Base-by-base conservation (phyloP, 257 asterid species). In the Verbena officinalis region DNA sequence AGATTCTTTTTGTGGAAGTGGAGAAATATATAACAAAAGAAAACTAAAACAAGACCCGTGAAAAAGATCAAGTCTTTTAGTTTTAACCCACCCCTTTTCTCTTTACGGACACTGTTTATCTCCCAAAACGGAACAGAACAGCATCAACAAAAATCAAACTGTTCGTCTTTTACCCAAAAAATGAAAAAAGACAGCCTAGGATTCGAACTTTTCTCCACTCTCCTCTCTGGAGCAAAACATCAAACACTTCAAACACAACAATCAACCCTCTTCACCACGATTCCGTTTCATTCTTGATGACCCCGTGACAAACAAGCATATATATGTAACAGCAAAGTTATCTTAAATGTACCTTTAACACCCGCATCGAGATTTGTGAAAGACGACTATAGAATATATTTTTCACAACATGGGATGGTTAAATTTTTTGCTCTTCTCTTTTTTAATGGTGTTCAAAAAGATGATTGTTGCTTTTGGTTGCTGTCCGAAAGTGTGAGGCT, bases 341-440 rank as follows among this genome's bases (percentile, higher is more conserved):
- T 52, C 65, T 19, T 44, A 75, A 56, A 44, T 73, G 70, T 34
- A 68, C 69, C 82, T 68, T 50, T 59, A 57, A 42, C 48, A 45
- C 72, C 31, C 55, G 77, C 87, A 83, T 83, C 85, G 88, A 78
- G 84, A 80, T 80, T 74, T 65, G 91, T 39, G 69, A 70, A 72
- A 69, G 79, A 55, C 30, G 70, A 46, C 55, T 30, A 48, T 20
- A 61, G 66, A 69, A 77, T 70, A 71, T 68, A 77, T 63, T 48
- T 48, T 54, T 40, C 58, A 30, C 22, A 49, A 58, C 53, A 71
- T 44, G 73, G 53, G 73, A 65, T 68, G 22, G 21, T 12, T 30
- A 22, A 52, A 8, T 21, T 23, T 55, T 6, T 19, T 12, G n/a
- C 13, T 21, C 0, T 34, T 15, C 34, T 59, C 52, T 56, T 53